phyloP scores from a whole-genome alignment of 192 early-diverging fungal species.

The Diversispora epigaea region DNA sequence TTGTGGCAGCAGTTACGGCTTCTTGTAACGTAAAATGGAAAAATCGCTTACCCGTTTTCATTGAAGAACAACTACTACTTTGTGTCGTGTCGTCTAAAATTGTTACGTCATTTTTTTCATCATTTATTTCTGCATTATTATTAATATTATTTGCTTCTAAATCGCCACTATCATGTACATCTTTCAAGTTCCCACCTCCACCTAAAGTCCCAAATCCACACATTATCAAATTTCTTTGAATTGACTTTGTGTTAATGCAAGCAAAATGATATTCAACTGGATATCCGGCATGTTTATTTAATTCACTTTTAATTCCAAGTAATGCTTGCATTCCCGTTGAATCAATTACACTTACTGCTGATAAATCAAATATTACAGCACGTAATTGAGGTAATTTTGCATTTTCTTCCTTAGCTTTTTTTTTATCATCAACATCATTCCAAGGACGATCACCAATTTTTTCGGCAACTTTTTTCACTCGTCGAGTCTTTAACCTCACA shows the following conservation, averaged over 20 bases:
- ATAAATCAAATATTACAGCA: constrained; percentile 81
- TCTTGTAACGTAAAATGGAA: constrained; percentile 27
- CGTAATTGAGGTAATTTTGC: constrained; percentile 50
- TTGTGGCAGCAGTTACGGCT: constrained; percentile 7
- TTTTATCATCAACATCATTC: constrained; percentile 49
- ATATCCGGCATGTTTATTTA: constrained; percentile 41
- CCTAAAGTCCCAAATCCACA: constrained; percentile 4
- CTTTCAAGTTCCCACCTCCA: background rate
- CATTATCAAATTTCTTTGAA: constrained; percentile 4
- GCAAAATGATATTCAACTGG: constrained; percentile 48
- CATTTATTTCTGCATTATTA: background rate
- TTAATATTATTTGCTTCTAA: background rate
- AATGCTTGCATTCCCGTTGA: constrained; percentile 78
- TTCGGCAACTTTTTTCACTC: constrained; percentile 47
- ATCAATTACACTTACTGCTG: constrained; percentile 78
- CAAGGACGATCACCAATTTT: constrained; percentile 52
- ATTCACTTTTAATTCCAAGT: constrained; percentile 53
- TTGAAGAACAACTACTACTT: background rate
- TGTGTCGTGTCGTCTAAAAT: background rate
- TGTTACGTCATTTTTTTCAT: background rate
- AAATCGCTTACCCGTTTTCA: background rate
- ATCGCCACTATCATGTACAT: background rate
- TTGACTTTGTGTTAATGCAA: constrained; percentile 11
- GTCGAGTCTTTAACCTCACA: constrained; percentile 37
- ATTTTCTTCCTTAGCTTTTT: constrained; percentile 37